Conservation (phyloP, 345 rosid genomes). For the Populus ilicifolia region DNA sequence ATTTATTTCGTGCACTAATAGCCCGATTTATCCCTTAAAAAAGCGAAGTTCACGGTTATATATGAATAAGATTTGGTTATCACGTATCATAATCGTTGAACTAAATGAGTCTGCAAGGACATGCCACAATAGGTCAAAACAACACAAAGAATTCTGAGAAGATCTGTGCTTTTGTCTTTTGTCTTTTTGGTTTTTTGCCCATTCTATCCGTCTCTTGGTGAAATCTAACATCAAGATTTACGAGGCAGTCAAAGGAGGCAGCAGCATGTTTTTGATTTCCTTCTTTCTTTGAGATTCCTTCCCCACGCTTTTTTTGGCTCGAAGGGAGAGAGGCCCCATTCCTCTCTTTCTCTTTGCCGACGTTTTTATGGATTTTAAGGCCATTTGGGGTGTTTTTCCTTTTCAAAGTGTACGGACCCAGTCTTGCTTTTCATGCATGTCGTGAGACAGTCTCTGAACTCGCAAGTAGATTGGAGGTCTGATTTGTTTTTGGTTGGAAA, state of each 20-base stretch:
- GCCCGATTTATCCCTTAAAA: neutral
- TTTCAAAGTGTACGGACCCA: neutral
- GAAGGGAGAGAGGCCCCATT: slow-evolving; percentile 13
- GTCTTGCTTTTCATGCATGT: slow-evolving; percentile 11
- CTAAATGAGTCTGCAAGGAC: neutral
- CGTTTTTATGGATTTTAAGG: slow-evolving; percentile 11
- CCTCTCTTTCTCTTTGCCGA: neutral
- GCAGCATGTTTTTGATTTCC: slow-evolving; percentile 6
- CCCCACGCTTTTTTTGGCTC: slow-evolving; percentile 1
- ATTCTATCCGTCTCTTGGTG: neutral
- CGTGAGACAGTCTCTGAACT: neutral
- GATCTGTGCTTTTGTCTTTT: slow-evolving; percentile 29
- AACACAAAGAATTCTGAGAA: slow-evolving; percentile 32
- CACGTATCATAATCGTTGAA: neutral
- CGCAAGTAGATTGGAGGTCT: neutral
- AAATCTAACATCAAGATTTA: slow-evolving; percentile 25
- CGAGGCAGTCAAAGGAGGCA: slow-evolving; percentile 47
- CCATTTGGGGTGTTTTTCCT: slow-evolving; percentile 7
- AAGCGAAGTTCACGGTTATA: neutral
- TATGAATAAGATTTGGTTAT: slow-evolving; percentile 1
- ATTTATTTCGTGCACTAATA: too few species aligned
- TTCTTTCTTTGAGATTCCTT: slow-evolving; percentile 12
- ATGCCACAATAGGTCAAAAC: slow-evolving; percentile 16
- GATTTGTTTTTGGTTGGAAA: too few species aligned
- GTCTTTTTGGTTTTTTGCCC: slow-evolving; percentile 14